phyloP scores from a whole-genome alignment of 208 protist species.

The Trypanosoma congolense region DNA sequence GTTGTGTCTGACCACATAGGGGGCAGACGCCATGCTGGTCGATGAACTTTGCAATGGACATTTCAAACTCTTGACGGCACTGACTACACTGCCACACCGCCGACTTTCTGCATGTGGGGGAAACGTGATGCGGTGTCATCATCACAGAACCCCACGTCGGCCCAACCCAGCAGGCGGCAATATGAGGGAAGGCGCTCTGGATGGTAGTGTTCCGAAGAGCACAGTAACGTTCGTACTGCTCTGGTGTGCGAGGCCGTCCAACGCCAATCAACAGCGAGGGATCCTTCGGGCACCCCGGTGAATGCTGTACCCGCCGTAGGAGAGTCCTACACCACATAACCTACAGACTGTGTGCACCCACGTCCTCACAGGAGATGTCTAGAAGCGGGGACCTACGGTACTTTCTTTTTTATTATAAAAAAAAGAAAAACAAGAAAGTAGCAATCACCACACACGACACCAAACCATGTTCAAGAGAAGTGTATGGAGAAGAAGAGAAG shows the following conservation, averaged over 20 bases:
- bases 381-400: too few relatives aligned
- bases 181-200: slow-evolving; percentile 68
- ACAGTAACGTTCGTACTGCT: slow-evolving; percentile 50
- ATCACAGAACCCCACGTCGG: slow-evolving; percentile 85
- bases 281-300: slow-evolving; percentile 23
- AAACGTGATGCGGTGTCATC: slow-evolving; percentile 68
- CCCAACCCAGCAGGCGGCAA: slow-evolving; percentile 85
- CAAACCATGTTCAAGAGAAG: too few relatives aligned
- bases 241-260: slow-evolving; percentile 32
- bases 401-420: too few relatives aligned
- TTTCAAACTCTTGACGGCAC: slow-evolving; percentile 81
- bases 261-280: slow-evolving; percentile 55
- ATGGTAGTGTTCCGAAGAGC: slow-evolving; percentile 66
- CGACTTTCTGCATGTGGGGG: slow-evolving; percentile 57
- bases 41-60: slow-evolving; percentile 61
- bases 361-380: too few relatives aligned
- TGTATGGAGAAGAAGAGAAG: too few relatives aligned
- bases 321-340: background rate
- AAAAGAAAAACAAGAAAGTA: background rate
- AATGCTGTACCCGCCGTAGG: background rate
- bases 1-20: slow-evolving; percentile 66
- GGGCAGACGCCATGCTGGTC: slow-evolving; percentile 75
- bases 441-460: background rate
- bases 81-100: slow-evolving; percentile 81
- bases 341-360: too few relatives aligned